Conservation (phyloP, 2,329 filamentous ascomycete species). For the Neocatenulostroma microsporum region DNA sequence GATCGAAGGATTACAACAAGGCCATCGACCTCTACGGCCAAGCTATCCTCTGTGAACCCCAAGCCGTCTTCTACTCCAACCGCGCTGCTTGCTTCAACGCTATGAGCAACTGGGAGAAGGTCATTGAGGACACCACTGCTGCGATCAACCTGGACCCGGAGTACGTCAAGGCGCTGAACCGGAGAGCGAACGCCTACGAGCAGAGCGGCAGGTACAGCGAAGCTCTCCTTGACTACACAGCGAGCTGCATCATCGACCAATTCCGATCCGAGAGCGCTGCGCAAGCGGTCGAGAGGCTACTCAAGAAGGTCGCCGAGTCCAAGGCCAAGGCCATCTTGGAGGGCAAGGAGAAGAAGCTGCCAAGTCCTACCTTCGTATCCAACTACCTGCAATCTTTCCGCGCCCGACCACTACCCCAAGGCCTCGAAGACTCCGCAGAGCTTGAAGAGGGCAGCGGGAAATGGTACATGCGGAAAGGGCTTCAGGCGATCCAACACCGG, state of each 20-base stretch:
- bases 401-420: slow-evolving; percentile 66
- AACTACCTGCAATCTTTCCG: slow-evolving; percentile 99
- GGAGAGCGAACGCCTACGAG: slow-evolving; percentile 93
- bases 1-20: slow-evolving; percentile 83
- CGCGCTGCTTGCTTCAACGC: slow-evolving; percentile 96
- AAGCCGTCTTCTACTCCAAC: slow-evolving; percentile 98
- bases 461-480: slow-evolving; percentile 76
- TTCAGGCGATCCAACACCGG: slow-evolving; percentile 73
- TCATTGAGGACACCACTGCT: slow-evolving; percentile 92
- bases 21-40: slow-evolving; percentile 94
- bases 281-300: slow-evolving; percentile 78
- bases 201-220: slow-evolving; percentile 86
- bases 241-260: slow-evolving; percentile 96
- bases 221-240: slow-evolving; percentile 93
- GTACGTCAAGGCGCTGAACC: slow-evolving; percentile 96
- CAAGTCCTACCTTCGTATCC: slow-evolving; percentile 91
- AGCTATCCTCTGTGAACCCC: slow-evolving; percentile 92
- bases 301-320: slow-evolving; percentile 94
- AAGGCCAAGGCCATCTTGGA: slow-evolving; percentile 86
- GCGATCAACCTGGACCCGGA: slow-evolving; percentile 88
- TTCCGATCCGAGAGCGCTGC: slow-evolving; percentile 90
- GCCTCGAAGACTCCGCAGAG: slow-evolving; percentile 74
- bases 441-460: slow-evolving; percentile 69
- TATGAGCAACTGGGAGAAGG: slow-evolving; percentile 85
- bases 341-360: slow-evolving; percentile 74